Evolutionary conservation across 1,284 basidiomycete species (phyloP), one percentile per base, ranked within the genome.

Genomic region (Sparassis latifolia): DNA sequence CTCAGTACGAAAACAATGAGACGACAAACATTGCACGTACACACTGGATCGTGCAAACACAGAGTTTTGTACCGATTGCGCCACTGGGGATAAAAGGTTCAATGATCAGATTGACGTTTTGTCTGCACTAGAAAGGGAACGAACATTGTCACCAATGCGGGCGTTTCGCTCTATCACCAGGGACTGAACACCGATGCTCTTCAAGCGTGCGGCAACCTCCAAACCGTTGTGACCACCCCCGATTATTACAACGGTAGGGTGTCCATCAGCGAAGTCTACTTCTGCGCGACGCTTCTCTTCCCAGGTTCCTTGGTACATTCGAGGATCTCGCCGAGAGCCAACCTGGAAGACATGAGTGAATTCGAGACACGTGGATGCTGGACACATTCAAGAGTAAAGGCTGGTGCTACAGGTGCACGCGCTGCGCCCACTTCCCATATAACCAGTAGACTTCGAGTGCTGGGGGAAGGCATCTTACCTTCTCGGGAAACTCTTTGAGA

Each of bases 161-260:
- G 68, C 60, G 30, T 73, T 69, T 48, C 65, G 68, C 58, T 83
- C 81, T 20, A 82, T 61, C 10, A 83, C 65, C 28, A 84, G 64
- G 3, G 73, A 65, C 3, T 68, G 62, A n/a, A 84, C 66, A 30
- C 70, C 78, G 5, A 81, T 62, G 37, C 68, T 62, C 57, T 79
- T 78, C 46, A 84, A 66, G 39, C 77, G 67, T 31, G 81, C 83
- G 5, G 78, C 80, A 7, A 76, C 57, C 2, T 70, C 75, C 33
- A 86, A 64, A 5, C 83, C 84, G 48, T 74, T 73, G 59, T 86
- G 83, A 0, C 82, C 82, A 6, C 67, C 82, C 3, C 83, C 83
- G 43, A 84, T 30, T 27, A 50, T 44, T 12, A 52, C 20, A 12
- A 51, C 49, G 2, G 44, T 27, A 9, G 51, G 51, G 9, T 52